Conservation (phyloP, 2,329 filamentous ascomycete genomes). For the Parascedosporium putredinis region DNA sequence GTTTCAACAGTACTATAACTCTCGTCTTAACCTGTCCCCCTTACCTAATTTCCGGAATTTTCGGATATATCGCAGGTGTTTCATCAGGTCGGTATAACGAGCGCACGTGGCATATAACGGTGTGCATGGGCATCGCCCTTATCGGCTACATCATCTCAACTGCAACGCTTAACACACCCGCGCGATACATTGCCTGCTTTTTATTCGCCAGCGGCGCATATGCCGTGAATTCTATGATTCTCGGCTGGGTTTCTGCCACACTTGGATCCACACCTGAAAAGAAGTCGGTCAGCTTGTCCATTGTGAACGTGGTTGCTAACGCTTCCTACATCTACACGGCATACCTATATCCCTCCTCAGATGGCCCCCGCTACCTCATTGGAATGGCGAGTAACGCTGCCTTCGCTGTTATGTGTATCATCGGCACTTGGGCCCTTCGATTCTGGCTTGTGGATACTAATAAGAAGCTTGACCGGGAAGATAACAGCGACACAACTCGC, state of each 20-base stretch:
- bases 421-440: constrained; percentile 10
- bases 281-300: constrained; percentile 42
- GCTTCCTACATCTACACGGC: constrained; percentile 37
- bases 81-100: constrained; percentile 21
- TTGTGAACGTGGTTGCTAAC: constrained; percentile 50
- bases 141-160: constrained; percentile 33
- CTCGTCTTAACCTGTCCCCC: constrained; percentile 18
- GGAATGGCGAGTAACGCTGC: constrained; percentile 11
- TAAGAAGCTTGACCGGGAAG: constrained; percentile 11
- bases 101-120: constrained; percentile 38
- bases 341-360: constrained; percentile 32
- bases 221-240: constrained; percentile 49
- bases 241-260: constrained; percentile 22
- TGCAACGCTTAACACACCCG: constrained; percentile 22
- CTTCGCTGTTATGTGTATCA: constrained; percentile 10
- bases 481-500: constrained; percentile 4
- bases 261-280: constrained; percentile 32
- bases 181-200: constrained; percentile 40
- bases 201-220: constrained; percentile 37
- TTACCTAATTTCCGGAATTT: constrained; percentile 15
- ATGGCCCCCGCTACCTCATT: constrained; percentile 45
- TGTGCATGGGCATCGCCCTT: constrained; percentile 30
- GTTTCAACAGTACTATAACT: constrained; percentile 16
- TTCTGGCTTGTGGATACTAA: constrained; percentile 11
- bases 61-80: constrained; percentile 11